Evolutionary conservation across 108 stramenopile species (phyloP).

Genomic region (Cyclotella baltica): DNA sequence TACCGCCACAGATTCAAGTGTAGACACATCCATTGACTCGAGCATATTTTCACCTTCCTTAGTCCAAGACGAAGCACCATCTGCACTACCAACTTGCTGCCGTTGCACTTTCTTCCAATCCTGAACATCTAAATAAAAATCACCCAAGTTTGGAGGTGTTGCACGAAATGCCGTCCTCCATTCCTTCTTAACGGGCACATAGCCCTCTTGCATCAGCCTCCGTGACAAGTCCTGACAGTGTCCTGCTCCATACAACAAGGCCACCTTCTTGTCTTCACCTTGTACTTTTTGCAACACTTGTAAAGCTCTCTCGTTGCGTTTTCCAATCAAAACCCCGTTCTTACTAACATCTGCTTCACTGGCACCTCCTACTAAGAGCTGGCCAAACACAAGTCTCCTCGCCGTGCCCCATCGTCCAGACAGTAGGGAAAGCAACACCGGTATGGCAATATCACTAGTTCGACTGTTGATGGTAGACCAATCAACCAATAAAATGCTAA

Average conservation of each 20-base stretch:
- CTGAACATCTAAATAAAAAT: constrained; percentile 14
- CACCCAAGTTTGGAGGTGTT: constrained; percentile 42
- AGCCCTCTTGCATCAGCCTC: constrained; percentile 61
- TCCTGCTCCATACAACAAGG: constrained; percentile 76
- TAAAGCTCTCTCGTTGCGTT: constrained; percentile 77
- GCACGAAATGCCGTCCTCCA: constrained; percentile 82
- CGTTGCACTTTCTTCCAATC: constrained; percentile 18
- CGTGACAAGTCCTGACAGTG: constrained; percentile 77
- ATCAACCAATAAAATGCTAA: constrained; percentile 76
- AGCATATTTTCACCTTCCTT: constrained; percentile 13
- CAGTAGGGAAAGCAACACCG: constrained; percentile 46
- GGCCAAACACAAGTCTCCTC: constrained; percentile 72
- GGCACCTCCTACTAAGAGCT: constrained; percentile 63
- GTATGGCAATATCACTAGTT: constrained; percentile 37
- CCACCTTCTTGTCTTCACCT: constrained; percentile 23
- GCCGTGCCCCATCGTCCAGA: constrained; percentile 51
- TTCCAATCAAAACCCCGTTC: constrained; percentile 51
- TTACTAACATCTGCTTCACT: constrained; percentile 35
- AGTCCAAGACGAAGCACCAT: constrained; percentile 12
- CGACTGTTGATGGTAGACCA: constrained; percentile 65
- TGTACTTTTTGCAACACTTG: constrained; percentile 53
- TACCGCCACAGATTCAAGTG: constrained; percentile 51
- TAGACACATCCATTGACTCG: constrained; percentile 39
- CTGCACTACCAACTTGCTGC: constrained; percentile 10
- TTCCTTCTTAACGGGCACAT: constrained; percentile 52